Evolutionary conservation across 148 eudicot genomes (phyloP), one percentile per base, ranked within the genome.

Genomic region (Camellia sinensis): DNA sequence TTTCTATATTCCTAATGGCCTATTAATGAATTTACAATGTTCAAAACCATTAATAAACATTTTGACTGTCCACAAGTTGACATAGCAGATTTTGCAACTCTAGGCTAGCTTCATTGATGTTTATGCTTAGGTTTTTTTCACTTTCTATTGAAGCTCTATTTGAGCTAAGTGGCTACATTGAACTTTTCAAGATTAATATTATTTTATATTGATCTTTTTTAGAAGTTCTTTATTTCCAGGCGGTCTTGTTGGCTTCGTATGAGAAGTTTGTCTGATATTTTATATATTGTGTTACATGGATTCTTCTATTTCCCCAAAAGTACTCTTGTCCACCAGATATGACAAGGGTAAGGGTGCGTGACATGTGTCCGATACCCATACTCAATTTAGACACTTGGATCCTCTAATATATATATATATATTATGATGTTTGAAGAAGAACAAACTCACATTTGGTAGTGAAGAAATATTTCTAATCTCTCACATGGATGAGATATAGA

Each of bases 51-150:
- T 22, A 18, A 4, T 48, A 48, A 76, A 50, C 41, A 48, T 64
- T 7, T 60, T 56, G 3, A 46, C 11, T 43, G 13, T 64, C 57
- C 41, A 54, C 14, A 48, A 62, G 57, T 46, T 48, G 15, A 22
- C 57, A 14, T 50, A 14, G 7, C n/a, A 50, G 17, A 22, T 64
- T 22, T 63, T 44, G 56, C 68, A 62, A 45, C 48, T 45, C 53
- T 76, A 48, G 60, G 43, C 3, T 7, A 46, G 68, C 13, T n/a
- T 29, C 68, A 41, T 62, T 60, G 70, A 63, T 45, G 70, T 63
- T 62, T 22, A 46, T 76, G 79, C 57, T 63, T 63, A 19, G 70
- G 78, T 63, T 76, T 22, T 29, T 76, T 41, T 41, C 57, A 46
- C 40, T 62, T 44, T 37, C 59, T 44, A 29, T 19, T 29, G 10